Base-by-base conservation (phyloP, 768 basidiomycete genomes). In the Asterophora lycoperdoides region DNA sequence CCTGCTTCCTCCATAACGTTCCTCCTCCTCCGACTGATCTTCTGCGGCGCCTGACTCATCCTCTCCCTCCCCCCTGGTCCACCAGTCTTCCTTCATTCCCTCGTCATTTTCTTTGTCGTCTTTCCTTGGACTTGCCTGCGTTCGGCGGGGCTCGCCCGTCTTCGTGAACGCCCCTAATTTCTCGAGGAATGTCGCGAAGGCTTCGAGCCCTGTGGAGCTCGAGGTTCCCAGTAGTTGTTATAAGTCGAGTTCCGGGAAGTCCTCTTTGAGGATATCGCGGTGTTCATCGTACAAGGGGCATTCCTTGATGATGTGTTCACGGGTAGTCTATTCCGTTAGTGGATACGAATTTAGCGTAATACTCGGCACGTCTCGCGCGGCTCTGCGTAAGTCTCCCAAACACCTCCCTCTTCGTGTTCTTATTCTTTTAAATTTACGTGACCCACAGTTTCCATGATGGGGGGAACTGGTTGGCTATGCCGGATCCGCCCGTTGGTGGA, bases 221-320 rank as follows among this genome's bases (percentile, higher is more conserved):
- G 7, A 18, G 15, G 36, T 38, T n/a, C 36, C 36, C 15, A 38
- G 36, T n/a, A 38, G 36, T 4, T 19, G 15, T 8, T 14, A 18
- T 10, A 38, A 5, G 17, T 17, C 17, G 36, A 38, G 36, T 17
- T 38, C 36, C 14, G 36, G 36, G 36, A 38, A 38, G 29, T 29
- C 29, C 10, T 47, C 30, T 10, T 8, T 7, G 15, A 65, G 58
- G 6, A 56, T 51, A 17, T 56, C 23, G 3, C 56, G 41, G 40
- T 56, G 49, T 15, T 44, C 37, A 11, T 59, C 46, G 49, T 62
- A 62, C 0, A 41, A 11, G 2, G 54, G 51, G 53, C 65, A 67
- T 10, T 56, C 39, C 5, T 29, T 41, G n/a, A 65, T 49, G 1
- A 65, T 57, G 50, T 64, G 65, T 41, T 57, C 48, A 7, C 29